Percentiles rank a stretch among this genome's conserved stretches.
These are phyloP conservation scores for Colletotrichum tanaceti DNA, from an alignment of 2,329 filamentous ascomycete genomes.

Conservation along the genomic window DNA sequence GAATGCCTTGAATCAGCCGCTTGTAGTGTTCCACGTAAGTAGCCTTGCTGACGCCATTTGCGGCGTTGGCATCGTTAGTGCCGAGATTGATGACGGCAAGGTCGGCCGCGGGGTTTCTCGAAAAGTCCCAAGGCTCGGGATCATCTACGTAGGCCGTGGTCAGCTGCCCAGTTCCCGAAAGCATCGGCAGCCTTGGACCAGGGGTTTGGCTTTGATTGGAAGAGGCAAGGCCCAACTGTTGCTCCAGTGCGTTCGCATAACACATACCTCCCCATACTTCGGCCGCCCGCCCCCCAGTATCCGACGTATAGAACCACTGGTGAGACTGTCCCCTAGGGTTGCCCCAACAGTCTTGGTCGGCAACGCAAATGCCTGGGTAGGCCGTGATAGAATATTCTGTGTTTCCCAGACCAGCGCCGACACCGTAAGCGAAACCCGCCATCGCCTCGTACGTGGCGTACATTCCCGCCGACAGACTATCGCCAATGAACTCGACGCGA, in stretches of 20 bases:
- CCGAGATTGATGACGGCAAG: slow-evolving; percentile 61
- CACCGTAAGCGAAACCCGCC: slow-evolving; percentile 66
- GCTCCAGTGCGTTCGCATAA: slow-evolving; percentile 17
- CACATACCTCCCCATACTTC: slow-evolving; percentile 57
- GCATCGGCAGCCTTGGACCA: not conserved
- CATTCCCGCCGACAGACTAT: slow-evolving; percentile 65
- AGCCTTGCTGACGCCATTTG: slow-evolving; percentile 54
- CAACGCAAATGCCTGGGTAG: slow-evolving; percentile 68
- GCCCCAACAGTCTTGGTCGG: slow-evolving; percentile 67
- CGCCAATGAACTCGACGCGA: slow-evolving; percentile 58
- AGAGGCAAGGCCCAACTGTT: not conserved
- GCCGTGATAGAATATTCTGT: slow-evolving; percentile 69
- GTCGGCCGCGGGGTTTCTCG: slow-evolving; percentile 55
- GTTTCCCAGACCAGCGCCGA: slow-evolving; percentile 67
- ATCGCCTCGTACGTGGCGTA: slow-evolving; percentile 69
- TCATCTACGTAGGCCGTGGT: slow-evolving; percentile 46
- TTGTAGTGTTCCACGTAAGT: slow-evolving; percentile 56
- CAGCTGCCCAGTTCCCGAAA: slow-evolving; percentile 14
- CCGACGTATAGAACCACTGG: slow-evolving; percentile 69
- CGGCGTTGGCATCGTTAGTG: slow-evolving; percentile 58
- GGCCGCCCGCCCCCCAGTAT: slow-evolving; percentile 61
- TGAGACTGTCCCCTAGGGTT: slow-evolving; percentile 61
- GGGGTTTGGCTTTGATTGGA: slow-evolving; percentile 13
- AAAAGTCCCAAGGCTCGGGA: slow-evolving; percentile 59
- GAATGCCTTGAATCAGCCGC: slow-evolving; percentile 59